These are phyloP conservation scores for Castanospermum australe DNA, from an alignment of 306 rosid genomes.

Conservation along the genomic window DNA sequence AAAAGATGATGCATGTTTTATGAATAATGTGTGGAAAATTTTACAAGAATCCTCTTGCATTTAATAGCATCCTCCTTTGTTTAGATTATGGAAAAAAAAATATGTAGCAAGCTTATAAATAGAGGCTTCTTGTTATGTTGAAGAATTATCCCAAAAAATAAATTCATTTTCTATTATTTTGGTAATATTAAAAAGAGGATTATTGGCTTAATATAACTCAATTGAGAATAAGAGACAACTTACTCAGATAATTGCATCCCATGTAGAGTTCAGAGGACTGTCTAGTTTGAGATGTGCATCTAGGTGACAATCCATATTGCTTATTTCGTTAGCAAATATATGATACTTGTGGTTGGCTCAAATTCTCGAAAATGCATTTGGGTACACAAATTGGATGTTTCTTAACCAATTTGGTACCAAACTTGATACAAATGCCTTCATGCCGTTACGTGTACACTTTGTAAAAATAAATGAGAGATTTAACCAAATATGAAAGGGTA, in stretches of 20 bases:
- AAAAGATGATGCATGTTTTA: too few relatives aligned
- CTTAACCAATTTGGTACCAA: not conserved
- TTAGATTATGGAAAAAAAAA: too few relatives aligned
- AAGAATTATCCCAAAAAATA: constrained; percentile 47
- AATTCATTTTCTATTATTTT: too few relatives aligned
- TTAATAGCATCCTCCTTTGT: too few relatives aligned
- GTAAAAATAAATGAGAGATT: not conserved
- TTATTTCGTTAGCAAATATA: not conserved
- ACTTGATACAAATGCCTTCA: not conserved
- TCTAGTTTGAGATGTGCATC: not conserved
- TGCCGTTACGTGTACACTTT: not conserved
- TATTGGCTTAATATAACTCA: too few relatives aligned
- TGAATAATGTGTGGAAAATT: too few relatives aligned
- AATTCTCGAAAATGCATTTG: not conserved
- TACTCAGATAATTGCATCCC: not conserved
- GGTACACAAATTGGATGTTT: not conserved
- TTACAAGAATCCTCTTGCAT: too few relatives aligned
- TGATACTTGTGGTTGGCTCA: not conserved
- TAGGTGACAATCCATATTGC: not conserved
- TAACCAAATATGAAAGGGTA: not conserved
- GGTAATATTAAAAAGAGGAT: too few relatives aligned
- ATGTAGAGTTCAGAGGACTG: not conserved
- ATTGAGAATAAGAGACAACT: not conserved
- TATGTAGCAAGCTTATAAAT: too few relatives aligned
- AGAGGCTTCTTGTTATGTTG: too few relatives aligned